Evolutionary conservation across 2,329 filamentous ascomycete genomes (phyloP).

Genomic region (Aureobasidium sp.): DNA sequence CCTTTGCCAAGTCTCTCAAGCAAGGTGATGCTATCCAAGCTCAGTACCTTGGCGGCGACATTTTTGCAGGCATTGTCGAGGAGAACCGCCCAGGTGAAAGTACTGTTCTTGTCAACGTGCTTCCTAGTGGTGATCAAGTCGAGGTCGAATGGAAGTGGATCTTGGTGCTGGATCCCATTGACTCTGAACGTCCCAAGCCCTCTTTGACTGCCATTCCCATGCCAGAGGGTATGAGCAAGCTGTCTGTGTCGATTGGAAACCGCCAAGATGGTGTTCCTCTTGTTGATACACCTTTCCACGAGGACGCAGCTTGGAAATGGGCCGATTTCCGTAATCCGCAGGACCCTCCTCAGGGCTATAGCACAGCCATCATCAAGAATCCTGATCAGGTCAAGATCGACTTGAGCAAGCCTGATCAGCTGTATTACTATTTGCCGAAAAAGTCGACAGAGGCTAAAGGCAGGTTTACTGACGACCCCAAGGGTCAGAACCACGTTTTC

Average conservation of each 20-base stretch:
- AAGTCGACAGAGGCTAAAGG: conserved; percentile 84
- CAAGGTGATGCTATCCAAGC: conserved; percentile 76
- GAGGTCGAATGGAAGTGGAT: conserved; percentile 85
- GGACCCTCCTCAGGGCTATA: conserved; percentile 34
- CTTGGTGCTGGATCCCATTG: conserved; percentile 61
- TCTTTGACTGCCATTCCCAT: conserved; percentile 66
- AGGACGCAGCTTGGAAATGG: conserved; percentile 42
- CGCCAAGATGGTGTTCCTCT: conserved; percentile 44
- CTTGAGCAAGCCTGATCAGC: conserved; percentile 61
- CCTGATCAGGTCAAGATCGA: conserved; percentile 61
- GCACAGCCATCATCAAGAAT: conserved; percentile 27
- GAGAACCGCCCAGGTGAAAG: conserved; percentile 75
- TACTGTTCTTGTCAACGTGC: conserved; percentile 68
- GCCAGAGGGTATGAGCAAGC: conserved; percentile 49
- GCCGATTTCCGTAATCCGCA: conserved; percentile 63
- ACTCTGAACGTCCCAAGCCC: conserved; percentile 67
- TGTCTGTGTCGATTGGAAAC: conserved; percentile 39
- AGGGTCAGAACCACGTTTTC: conserved; percentile 54
- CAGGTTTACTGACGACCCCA: conserved; percentile 78
- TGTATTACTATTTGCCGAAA: conserved; percentile 85
- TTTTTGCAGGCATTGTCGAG: conserved; percentile 82
- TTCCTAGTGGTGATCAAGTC: conserved; percentile 73
- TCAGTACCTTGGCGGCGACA: conserved; percentile 75
- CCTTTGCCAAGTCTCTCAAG: conserved; percentile 61
- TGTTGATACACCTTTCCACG: conserved; percentile 42